Percentiles rank a stretch among this genome's conserved stretches.
Conservation (phyloP, 2,329 filamentous ascomycete genomes). For the Diaporthe sp. region DNA sequence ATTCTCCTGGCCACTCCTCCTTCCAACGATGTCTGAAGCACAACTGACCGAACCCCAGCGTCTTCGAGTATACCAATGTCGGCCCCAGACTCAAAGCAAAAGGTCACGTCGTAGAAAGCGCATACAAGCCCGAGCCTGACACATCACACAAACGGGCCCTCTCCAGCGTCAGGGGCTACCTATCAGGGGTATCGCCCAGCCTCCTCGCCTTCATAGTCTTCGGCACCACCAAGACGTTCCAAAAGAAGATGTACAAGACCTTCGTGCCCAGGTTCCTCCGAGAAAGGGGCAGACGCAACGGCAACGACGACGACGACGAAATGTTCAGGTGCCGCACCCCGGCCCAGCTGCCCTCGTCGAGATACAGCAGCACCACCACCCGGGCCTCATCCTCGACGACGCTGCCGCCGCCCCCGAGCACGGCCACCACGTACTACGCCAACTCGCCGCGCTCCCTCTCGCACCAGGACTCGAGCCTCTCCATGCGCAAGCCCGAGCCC, state of each 20-base stretch:
- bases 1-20: neutral
- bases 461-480: constrained; percentile 2
- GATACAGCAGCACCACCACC: constrained; percentile 8
- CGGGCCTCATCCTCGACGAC: neutral
- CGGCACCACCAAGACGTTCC: constrained; percentile 46
- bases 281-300: neutral
- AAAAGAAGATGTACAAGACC: constrained; percentile 42
- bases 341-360: neutral
- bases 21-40: neutral
- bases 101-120: constrained; percentile 53
- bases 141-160: constrained; percentile 31
- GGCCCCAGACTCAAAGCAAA: constrained; percentile 25
- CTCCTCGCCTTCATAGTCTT: constrained; percentile 46
- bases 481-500: constrained; percentile 20
- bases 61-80: constrained; percentile 39
- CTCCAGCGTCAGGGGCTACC: constrained; percentile 42
- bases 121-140: constrained; percentile 37
- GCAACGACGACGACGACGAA: constrained; percentile 8
- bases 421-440: constrained; percentile 7
- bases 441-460: neutral
- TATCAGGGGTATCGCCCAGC: constrained; percentile 46
- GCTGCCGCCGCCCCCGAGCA: constrained; percentile 1
- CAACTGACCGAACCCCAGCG: constrained; percentile 5
- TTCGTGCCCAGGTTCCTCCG: constrained; percentile 41
- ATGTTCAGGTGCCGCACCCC: constrained; percentile 1